Base-by-base conservation (phyloP, 2,329 filamentous ascomycete genomes). In the Aspergillus tanneri region DNA sequence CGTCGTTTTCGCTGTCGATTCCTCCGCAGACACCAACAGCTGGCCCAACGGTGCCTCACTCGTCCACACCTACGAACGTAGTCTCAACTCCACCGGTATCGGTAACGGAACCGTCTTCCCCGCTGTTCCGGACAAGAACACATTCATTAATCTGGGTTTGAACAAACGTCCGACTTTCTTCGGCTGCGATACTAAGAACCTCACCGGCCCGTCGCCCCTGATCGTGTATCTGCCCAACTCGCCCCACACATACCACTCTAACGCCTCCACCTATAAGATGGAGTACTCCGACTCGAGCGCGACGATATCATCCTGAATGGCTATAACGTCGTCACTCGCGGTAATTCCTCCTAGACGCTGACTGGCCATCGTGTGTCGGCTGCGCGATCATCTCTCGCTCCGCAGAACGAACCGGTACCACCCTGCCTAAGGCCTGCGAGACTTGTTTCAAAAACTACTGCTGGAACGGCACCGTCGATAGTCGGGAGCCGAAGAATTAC, bases 161-260 rank as follows among this genome's bases (percentile, higher is more conserved):
- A 90, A 90, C 73, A 78, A 74, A 51, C 77, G 75, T 1, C 87
- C 87, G 0, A 84, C 84, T 0, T 90, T 91, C 74, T 92, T 92
- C 63, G 88, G 88, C 30, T 92, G 88, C 68, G 72, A 88, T 61
- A 73, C 74, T n/a, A 73, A 71, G 36, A 87, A 88, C 66, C 75
- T 80, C 39, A 83, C 82, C 0, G 30, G 30, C 8, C 14, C 16
- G 6, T 53, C 62, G 3, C 90, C 90, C 0, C 72, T 95, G 1
- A 74, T 95, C 51, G 87, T 95, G 50, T 97, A 96, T 74, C 69
- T 96, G 43, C 88, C 92, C 48, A 93, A 91, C 63, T 77, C 85
- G 14, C 89, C 89, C 1, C 93, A 92, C 70, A 79, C 84, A 41
- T 81, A 79, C 63, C 72, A 77, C 57, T 86, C 84, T 65, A 96